These are phyloP conservation scores for Stagonosporopsis cucurbitacearum DNA, from an alignment of 2,329 filamentous ascomycete species.

Conservation along the genomic window DNA sequence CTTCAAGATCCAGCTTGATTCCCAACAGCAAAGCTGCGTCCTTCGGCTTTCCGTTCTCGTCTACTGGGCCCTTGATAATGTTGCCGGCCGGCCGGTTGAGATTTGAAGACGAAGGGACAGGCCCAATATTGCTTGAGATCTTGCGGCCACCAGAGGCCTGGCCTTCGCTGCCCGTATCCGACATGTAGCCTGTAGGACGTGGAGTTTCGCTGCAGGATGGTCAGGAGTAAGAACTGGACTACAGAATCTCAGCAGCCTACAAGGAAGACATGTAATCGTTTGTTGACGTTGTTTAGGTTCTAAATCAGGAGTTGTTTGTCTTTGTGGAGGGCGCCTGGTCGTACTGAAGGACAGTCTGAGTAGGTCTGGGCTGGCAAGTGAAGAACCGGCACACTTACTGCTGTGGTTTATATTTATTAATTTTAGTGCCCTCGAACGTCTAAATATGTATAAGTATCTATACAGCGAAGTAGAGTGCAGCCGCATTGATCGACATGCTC, in stretches of 20 bases:
- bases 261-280: constrained; percentile 36
- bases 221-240: constrained; percentile 5
- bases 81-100: constrained; percentile 49
- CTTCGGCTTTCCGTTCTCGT: constrained; percentile 65
- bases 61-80: constrained; percentile 64
- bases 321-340: constrained; percentile 9
- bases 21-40: constrained; percentile 65
- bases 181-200: constrained; percentile 41
- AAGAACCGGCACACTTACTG: constrained; percentile 37
- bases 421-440: constrained; percentile 37
- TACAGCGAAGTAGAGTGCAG: background rate
- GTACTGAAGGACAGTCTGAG: background rate
- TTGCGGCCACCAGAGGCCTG: constrained; percentile 51
- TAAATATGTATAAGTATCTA: background rate
- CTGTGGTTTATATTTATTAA: constrained; percentile 19
- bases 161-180: constrained; percentile 50
- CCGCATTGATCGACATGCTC: background rate
- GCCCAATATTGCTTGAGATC: constrained; percentile 35
- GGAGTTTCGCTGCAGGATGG: constrained; percentile 31
- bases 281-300: background rate
- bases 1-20: constrained; percentile 69
- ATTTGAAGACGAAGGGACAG: constrained; percentile 49
- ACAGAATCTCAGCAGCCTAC: constrained; percentile 22
- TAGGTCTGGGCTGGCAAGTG: constrained; percentile 6
- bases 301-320: constrained; percentile 11